A percentile compares a stretch with the other conserved stretches of the same genome.
These are phyloP conservation scores for Penicillium turbatum DNA, from an alignment of 495 filamentous ascomycete species.

Conservation along the genomic window DNA sequence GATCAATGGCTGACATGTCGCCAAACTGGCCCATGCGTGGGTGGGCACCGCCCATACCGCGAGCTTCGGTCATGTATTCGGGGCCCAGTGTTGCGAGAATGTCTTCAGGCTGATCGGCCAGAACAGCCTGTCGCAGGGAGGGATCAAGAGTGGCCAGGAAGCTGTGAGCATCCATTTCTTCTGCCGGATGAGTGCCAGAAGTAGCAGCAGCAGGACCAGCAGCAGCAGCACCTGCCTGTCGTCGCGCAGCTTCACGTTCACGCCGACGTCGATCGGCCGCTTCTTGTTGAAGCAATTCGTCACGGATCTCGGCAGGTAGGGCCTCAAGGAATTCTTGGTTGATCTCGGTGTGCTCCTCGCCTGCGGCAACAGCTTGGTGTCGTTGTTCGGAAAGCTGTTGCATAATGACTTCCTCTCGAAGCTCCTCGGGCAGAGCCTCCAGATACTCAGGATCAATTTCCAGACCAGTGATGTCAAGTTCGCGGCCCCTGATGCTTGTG, in stretches of 20 bases:
- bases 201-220: slow-evolving; percentile 34
- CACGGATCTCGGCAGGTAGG: slow-evolving; percentile 80
- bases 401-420: slow-evolving; percentile 92
- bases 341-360: slow-evolving; percentile 80
- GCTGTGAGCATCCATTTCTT: slow-evolving; percentile 90
- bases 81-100: slow-evolving; percentile 79
- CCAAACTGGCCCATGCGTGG: slow-evolving; percentile 59
- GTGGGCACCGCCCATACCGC: slow-evolving; percentile 52
- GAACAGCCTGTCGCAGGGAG: slow-evolving; percentile 73
- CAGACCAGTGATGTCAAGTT: slow-evolving; percentile 86
- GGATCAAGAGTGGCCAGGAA: slow-evolving; percentile 91
- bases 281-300: slow-evolving; percentile 87
- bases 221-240: slow-evolving; percentile 47
- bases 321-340: slow-evolving; percentile 94
- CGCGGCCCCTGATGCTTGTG: slow-evolving; percentile 76
- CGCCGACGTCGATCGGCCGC: slow-evolving; percentile 81
- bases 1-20: slow-evolving; percentile 45
- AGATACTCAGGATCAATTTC: slow-evolving; percentile 94
- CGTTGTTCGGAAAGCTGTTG: slow-evolving; percentile 78
- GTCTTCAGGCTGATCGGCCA: slow-evolving; percentile 89
- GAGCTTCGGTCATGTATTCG: slow-evolving; percentile 80
- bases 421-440: slow-evolving; percentile 87
- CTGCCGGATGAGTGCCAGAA: slow-evolving; percentile 47
- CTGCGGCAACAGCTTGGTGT: slow-evolving; percentile 71
- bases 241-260: slow-evolving; percentile 71